phyloP scores from a whole-genome alignment of 345 rosid genomes.

The Diplotaxis tenuifolia region DNA sequence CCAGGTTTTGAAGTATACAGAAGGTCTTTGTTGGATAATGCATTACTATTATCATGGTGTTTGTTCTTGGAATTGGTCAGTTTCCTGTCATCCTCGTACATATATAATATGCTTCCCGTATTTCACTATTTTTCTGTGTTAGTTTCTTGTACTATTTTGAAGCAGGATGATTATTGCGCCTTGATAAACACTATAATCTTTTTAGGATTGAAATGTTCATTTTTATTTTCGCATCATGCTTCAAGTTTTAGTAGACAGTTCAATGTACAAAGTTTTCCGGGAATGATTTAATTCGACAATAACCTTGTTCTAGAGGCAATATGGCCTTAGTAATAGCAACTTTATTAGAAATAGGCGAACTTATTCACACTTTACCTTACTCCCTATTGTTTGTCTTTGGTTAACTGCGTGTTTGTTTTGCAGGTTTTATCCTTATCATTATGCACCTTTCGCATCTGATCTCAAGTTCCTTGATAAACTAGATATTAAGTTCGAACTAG shows the following conservation, averaged over 20 bases:
- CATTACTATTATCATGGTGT: constrained; percentile 96
- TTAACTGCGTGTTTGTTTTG: constrained; percentile 22
- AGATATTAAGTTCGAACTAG: constrained; percentile 66
- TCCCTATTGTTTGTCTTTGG: not conserved
- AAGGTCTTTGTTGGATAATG: constrained; percentile 98
- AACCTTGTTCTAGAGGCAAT: not conserved
- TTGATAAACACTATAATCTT: not conserved
- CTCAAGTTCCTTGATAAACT: constrained; percentile 70
- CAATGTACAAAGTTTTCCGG: not conserved
- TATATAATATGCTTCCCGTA: not conserved
- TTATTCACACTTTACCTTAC: constrained; percentile 5
- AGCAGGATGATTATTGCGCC: constrained; percentile 7
- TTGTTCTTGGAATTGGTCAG: constrained; percentile 97
- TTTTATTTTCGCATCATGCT: not conserved
- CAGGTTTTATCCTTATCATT: constrained; percentile 97
- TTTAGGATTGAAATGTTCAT: constrained; percentile 4
- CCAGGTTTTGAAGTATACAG: constrained; percentile 76
- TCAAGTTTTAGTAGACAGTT: not conserved
- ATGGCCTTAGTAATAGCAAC: constrained; percentile 7
- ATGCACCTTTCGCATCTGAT: constrained; percentile 99
- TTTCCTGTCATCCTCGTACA: constrained; percentile 27
- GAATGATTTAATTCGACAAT: not conserved
- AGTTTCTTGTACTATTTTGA: not conserved
- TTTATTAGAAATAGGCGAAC: constrained; percentile 2
- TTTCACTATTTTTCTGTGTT: constrained; percentile 7